Evolutionary conservation across 2,329 filamentous ascomycete genomes (phyloP).

Genomic region (Fusarium sp.): DNA sequence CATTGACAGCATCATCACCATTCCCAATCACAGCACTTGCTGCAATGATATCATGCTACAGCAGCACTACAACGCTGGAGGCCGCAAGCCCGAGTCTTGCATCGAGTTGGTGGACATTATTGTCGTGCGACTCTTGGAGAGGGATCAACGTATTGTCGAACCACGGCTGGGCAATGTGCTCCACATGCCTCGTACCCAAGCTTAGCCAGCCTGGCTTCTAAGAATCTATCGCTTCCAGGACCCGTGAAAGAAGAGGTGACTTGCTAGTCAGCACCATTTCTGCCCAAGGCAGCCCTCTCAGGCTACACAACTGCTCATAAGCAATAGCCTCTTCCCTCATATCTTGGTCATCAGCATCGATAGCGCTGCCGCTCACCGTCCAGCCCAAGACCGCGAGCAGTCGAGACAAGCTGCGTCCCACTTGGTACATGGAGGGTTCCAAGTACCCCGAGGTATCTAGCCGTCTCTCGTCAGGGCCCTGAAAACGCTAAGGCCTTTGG

Average conservation of each 20-base stretch:
- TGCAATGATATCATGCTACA: slow-evolving; percentile 51
- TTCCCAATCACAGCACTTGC: slow-evolving; percentile 11
- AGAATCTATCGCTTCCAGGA: background rate
- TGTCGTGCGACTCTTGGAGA: slow-evolving; percentile 44
- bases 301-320: slow-evolving; percentile 3
- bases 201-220: slow-evolving; percentile 15
- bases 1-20: slow-evolving; percentile 6
- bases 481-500: slow-evolving; percentile 40
- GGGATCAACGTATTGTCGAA: slow-evolving; percentile 44
- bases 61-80: slow-evolving; percentile 33
- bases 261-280: slow-evolving; percentile 7
- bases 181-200: slow-evolving; percentile 33
- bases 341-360: slow-evolving; percentile 27
- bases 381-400: slow-evolving; percentile 29
- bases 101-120: slow-evolving; percentile 29
- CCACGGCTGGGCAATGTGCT: slow-evolving; percentile 34
- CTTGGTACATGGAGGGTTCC: slow-evolving; percentile 27
- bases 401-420: slow-evolving; percentile 35
- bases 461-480: slow-evolving; percentile 28
- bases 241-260: background rate
- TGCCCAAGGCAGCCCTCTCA: slow-evolving; percentile 8
- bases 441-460: slow-evolving; percentile 43
- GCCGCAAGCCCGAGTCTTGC: slow-evolving; percentile 27
- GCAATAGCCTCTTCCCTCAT: slow-evolving; percentile 23
- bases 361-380: slow-evolving; percentile 34